Percentiles rank a stretch among this genome's conserved stretches.
Conservation (phyloP, 2,329 filamentous ascomycete genomes). For the Myriosclerotinia curreyana region DNA sequence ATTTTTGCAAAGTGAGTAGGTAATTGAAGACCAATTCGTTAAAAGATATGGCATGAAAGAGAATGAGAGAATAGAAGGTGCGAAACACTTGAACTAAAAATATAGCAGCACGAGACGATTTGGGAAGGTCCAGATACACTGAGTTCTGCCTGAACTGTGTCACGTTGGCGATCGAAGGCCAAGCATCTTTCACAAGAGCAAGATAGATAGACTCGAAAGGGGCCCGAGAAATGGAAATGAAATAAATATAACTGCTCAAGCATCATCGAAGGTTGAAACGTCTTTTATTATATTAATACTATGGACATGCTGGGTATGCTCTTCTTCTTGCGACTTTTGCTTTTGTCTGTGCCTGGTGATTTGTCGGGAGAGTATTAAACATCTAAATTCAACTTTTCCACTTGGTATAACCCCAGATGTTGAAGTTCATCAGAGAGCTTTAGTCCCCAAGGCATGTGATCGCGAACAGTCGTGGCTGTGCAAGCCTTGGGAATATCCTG, state of each 20-base stretch:
- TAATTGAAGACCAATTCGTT: no score
- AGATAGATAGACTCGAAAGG: not conserved
- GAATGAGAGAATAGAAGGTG: no score
- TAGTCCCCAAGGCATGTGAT: not conserved
- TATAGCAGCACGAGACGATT: no score
- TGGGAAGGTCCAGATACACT: no score
- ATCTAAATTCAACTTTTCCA: not conserved
- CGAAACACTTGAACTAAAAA: no score
- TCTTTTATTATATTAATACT: constrained; percentile 7
- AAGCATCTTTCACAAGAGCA: not conserved
- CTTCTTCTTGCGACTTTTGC: not conserved
- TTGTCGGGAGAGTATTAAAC: not conserved
- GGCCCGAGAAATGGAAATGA: not conserved
- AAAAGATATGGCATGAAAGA: no score
- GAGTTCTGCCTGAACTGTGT: not conserved
- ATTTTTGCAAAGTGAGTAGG: no score
- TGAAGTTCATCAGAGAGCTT: not conserved
- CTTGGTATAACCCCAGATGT: not conserved
- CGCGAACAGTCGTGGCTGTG: not conserved
- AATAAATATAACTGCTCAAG: not conserved
- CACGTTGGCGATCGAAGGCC: not conserved
- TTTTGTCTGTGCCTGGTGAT: not conserved
- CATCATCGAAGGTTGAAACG: not conserved
- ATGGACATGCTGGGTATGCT: not conserved
- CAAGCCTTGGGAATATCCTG: not conserved